Evolutionary conservation across 306 rosid species (phyloP).

Genomic region (Fragaria vesca): DNA sequence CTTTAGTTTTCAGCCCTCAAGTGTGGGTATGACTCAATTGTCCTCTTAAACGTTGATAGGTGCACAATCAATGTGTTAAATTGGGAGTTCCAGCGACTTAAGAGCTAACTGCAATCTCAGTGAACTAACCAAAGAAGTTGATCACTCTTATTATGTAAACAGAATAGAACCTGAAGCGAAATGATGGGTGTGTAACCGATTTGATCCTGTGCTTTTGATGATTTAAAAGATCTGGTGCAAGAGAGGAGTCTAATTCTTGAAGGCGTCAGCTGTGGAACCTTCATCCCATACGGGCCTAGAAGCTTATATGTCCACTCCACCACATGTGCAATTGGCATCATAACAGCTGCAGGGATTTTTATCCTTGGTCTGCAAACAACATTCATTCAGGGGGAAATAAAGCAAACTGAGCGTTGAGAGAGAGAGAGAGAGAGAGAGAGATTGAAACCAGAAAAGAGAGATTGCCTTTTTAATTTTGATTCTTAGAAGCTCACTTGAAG

Average conservation of each 20-base stretch:
- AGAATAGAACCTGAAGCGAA: slow-evolving; percentile 65
- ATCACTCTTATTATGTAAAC: slow-evolving; percentile 20
- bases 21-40: not conserved
- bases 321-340: slow-evolving; percentile 89
- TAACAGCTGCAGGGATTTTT: slow-evolving; percentile 69
- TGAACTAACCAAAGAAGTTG: slow-evolving; percentile 11
- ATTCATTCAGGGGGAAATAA: slow-evolving; percentile 31
- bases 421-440: not conserved
- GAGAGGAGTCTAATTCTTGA: slow-evolving; percentile 88
- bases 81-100: not conserved
- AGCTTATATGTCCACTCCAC: slow-evolving; percentile 76
- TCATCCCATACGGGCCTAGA: slow-evolving; percentile 94
- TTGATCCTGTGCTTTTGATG: slow-evolving; percentile 83
- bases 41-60: not conserved
- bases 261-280: slow-evolving; percentile 94
- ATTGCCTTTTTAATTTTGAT: not conserved
- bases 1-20: not conserved
- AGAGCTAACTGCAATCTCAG: not conserved
- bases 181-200: slow-evolving; percentile 76
- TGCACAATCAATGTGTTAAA: not conserved
- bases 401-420: not conserved
- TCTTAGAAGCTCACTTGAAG: not conserved
- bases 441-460: not conserved
- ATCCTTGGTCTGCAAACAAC: slow-evolving; percentile 79
- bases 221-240: slow-evolving; percentile 80